Percentiles rank a stretch among this genome's conserved stretches.
phyloP scores from a whole-genome alignment of 2,329 filamentous ascomycete genomes.

The Nakataea oryzae region DNA sequence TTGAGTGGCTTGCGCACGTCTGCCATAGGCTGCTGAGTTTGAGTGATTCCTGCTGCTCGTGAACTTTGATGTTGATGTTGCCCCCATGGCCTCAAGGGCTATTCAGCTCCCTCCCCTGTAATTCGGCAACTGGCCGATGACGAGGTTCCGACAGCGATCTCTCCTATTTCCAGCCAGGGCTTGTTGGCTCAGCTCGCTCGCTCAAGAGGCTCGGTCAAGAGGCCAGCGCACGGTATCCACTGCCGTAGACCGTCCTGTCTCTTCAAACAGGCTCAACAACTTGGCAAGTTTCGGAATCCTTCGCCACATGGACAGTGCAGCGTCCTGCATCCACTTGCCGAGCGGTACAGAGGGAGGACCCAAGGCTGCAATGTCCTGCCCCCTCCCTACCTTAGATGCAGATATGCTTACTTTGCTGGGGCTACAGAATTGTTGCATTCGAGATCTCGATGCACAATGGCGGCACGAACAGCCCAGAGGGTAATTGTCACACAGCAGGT shows the following conservation, averaged over 20 bases:
- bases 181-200: neutral
- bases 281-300: neutral
- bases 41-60: too few species aligned
- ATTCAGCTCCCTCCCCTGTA: too few species aligned
- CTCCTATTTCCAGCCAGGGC: neutral
- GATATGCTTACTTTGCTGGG: neutral
- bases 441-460: neutral
- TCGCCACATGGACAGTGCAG: neutral
- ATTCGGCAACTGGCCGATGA: too few species aligned
- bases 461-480: neutral
- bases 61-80: too few species aligned
- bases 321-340: neutral
- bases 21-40: neutral
- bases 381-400: too few species aligned
- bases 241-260: neutral
- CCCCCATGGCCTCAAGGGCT: too few species aligned
- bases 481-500: too few species aligned
- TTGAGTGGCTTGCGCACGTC: neutral
- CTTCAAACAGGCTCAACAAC: neutral
- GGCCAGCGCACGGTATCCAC: neutral
- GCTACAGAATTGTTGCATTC: neutral
- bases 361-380: neutral
- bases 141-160: neutral
- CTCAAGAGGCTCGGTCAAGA: neutral
- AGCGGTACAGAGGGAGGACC: neutral